Evolutionary conservation across 148 eudicot species (phyloP), one percentile per base, ranked within the genome.

Genomic region (Amaranthus hypochondriacus): DNA sequence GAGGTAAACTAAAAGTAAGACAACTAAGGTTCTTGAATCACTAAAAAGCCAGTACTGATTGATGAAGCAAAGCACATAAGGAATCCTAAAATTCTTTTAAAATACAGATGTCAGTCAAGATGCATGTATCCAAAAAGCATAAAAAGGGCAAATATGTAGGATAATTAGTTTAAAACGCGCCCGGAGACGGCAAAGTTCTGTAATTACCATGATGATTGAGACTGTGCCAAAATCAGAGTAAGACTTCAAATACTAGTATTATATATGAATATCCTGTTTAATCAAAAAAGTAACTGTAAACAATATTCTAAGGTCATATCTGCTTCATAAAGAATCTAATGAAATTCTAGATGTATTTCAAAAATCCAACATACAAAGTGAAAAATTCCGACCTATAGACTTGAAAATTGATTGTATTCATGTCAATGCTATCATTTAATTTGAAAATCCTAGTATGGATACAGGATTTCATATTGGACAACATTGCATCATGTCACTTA

Each of bases 131-230:
- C 39, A 28, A 28, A 28, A 28, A 28, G 39, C 39, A 28, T 28
- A 28, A 28, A 28, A 28, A 28, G 51, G 18, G 5, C 28, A 68
- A 62, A 75, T 14, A 6, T n/a, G 10, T 79, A n/a, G n/a, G n/a
- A n/a, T n/a, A n/a, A n/a, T n/a, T 62, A 87, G 78, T 81, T 86
- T 90, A 70, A 95, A 95, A 68, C 97, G 90, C 65, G 97, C 90
- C 73, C 92, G 92, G 65, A 95, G 96, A 76, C 97, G 99, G 76
- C 99, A 95, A 84, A 88, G 89, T 75, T 85, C 97, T 89, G 83
- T 95, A 95, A 82, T 92, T 95, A 77, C 90, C 96, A 83, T 95
- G 97, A 82, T 88, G 88, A 80, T 86, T 92, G 79, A 95, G 91
- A 86, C 99, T 95, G 80, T 21, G 43, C 56, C 70, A 55, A 75